These are phyloP conservation scores for Populus euphratica DNA, from an alignment of 345 rosid genomes.

Conservation along the genomic window DNA sequence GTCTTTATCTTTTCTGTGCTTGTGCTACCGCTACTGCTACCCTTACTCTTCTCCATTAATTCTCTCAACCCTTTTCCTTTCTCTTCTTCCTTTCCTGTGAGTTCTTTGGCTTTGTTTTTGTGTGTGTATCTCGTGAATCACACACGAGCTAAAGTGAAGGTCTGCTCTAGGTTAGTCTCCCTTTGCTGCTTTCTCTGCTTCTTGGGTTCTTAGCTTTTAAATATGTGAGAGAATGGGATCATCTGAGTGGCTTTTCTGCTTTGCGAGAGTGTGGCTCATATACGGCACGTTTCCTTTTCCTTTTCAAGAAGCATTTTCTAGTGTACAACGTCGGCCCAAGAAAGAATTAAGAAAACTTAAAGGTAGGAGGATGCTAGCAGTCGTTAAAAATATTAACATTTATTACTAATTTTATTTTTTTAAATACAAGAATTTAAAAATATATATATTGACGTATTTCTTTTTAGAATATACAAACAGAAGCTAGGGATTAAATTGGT, in stretches of 20 bases:
- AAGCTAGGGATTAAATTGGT: neutral
- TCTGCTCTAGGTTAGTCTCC: neutral
- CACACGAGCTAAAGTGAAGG: conserved; percentile 23
- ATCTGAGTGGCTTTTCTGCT: neutral
- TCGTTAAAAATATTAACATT: too few species aligned
- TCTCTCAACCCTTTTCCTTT: neutral
- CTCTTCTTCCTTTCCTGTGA: conserved; percentile 23
- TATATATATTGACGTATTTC: too few species aligned
- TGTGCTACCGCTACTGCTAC: conserved; percentile 1
- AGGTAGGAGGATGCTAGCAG: too few species aligned
- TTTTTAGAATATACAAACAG: neutral
- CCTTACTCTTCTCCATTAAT: conserved; percentile 33
- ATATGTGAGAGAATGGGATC: neutral
- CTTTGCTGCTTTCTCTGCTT: neutral
- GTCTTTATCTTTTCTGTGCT: conserved; percentile 4
- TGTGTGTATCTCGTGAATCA: conserved; percentile 29
- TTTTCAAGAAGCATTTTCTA: neutral
- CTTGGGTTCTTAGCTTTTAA: neutral
- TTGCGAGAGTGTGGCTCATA: neutral
- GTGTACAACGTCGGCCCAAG: neutral
- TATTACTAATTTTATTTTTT: neutral
- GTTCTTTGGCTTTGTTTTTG: neutral
- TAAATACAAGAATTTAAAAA: neutral
- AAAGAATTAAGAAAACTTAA: neutral
- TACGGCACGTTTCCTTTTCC: conserved; percentile 23